Base-by-base conservation (phyloP, 169 alveolate species). In the Babesia sp. region DNA sequence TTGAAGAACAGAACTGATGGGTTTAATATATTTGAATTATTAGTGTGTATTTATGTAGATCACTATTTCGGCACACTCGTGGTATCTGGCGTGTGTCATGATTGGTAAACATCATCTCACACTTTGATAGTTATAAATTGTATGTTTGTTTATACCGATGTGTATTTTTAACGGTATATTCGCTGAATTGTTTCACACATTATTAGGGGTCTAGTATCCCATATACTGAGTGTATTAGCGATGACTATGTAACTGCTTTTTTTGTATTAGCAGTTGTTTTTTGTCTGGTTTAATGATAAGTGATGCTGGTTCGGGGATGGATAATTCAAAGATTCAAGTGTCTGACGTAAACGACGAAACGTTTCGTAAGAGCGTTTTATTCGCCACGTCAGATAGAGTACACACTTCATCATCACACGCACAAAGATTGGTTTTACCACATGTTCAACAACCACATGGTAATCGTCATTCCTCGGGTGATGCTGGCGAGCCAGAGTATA, bases 1-100 rank as follows among this genome's bases (percentile, higher is more conserved):
- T 79, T 61, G 75, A 79, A 46, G 87, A 79, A 28, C 79, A 75
- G 50, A 55, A 45, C 66, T 45, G 56, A 64, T 33, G 12, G 12
- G 20, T 6, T 48, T 20, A 18, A 18, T 8, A 18, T 48, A 48
- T 18, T 7, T 48, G 56, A n/a, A n/a, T 48, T 48, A 28, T 48
- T 6, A 8, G 28, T 48, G 18, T 39, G 46, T 9, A 39, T 9
- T 39, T 39, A 14, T 14, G 46, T 39, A 9, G 46, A n/a, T n/a
- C n/a, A n/a, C n/a, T n/a, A n/a, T n/a, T n/a, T n/a, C n/a, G n/a
- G n/a, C n/a, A n/a, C n/a, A n/a, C n/a, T n/a, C n/a, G n/a, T n/a
- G n/a, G 14, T 39, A 39, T 39, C 46, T 39, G 46, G 46, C 46
- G 46, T 14, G 46, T 39, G 46, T 39, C 14, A 14, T 41, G 11